Evolutionary conservation across 352 stramenopile species (phyloP).

Genomic region (Phytophthora aleatoria): DNA sequence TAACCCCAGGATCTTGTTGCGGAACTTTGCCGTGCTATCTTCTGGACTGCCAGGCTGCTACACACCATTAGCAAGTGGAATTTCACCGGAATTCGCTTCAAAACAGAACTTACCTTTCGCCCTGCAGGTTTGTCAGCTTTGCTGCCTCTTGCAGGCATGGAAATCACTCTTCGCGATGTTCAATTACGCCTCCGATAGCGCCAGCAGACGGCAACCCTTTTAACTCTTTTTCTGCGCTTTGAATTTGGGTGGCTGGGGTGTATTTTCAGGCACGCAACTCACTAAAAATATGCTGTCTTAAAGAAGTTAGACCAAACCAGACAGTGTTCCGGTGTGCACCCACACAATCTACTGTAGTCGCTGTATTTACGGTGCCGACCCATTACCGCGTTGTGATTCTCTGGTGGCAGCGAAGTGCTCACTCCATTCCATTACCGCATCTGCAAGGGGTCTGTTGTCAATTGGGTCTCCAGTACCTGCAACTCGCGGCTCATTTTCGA

Average conservation of each 20-base stretch:
- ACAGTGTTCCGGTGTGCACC: slow-evolving; percentile 5
- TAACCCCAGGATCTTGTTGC: slow-evolving; percentile 57
- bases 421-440: slow-evolving; percentile 33
- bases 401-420: slow-evolving; percentile 10
- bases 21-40: slow-evolving; percentile 51
- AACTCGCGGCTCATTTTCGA: slow-evolving; percentile 40
- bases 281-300: slow-evolving; percentile 24
- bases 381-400: slow-evolving; percentile 17
- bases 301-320: slow-evolving; percentile 1
- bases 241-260: neutral
- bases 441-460: slow-evolving; percentile 42
- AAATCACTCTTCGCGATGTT: neutral
- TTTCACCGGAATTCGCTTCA: neutral
- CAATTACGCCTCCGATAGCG: slow-evolving; percentile 8
- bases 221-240: neutral
- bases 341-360: slow-evolving; percentile 16
- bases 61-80: slow-evolving; percentile 11
- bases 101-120: slow-evolving; percentile 26
- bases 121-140: slow-evolving; percentile 25
- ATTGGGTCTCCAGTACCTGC: slow-evolving; percentile 37
- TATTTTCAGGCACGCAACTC: slow-evolving; percentile 16
- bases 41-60: slow-evolving; percentile 35
- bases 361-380: slow-evolving; percentile 23
- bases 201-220: slow-evolving; percentile 1
- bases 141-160: slow-evolving; percentile 24